Percentiles rank a stretch among this genome's conserved stretches.
phyloP scores from a whole-genome alignment of 495 filamentous ascomycete species.

The Sordaria brevicollis region DNA sequence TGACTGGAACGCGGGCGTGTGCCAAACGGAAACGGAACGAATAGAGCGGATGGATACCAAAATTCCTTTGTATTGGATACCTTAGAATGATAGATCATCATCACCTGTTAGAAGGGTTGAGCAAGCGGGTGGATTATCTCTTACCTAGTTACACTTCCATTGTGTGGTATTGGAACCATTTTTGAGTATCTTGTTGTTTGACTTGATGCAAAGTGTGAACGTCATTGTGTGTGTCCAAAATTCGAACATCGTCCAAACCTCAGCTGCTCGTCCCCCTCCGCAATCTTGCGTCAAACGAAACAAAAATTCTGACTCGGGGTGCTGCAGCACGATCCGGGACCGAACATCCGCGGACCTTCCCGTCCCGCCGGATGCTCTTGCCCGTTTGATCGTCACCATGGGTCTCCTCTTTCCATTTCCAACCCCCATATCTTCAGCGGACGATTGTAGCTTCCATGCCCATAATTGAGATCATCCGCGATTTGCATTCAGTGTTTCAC shows the following conservation, averaged over 20 bases:
- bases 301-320: neutral
- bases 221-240: neutral
- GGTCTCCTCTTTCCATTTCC: neutral
- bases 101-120: neutral
- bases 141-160: neutral
- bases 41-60: neutral
- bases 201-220: neutral
- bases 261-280: neutral
- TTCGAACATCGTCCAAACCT: neutral
- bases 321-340: neutral
- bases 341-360: neutral
- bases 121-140: neutral
- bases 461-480: neutral
- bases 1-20: neutral
- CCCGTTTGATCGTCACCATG: neutral
- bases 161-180: neutral
- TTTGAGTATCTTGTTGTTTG: neutral
- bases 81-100: neutral
- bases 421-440: neutral
- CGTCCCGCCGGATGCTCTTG: neutral
- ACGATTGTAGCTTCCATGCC: neutral
- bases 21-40: neutral
- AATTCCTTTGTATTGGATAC: neutral
- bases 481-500: neutral
- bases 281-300: neutral